Percentiles rank a stretch among this genome's conserved stretches.
Conservation (phyloP, 495 filamentous ascomycete genomes). For the Neurospora sp. region DNA sequence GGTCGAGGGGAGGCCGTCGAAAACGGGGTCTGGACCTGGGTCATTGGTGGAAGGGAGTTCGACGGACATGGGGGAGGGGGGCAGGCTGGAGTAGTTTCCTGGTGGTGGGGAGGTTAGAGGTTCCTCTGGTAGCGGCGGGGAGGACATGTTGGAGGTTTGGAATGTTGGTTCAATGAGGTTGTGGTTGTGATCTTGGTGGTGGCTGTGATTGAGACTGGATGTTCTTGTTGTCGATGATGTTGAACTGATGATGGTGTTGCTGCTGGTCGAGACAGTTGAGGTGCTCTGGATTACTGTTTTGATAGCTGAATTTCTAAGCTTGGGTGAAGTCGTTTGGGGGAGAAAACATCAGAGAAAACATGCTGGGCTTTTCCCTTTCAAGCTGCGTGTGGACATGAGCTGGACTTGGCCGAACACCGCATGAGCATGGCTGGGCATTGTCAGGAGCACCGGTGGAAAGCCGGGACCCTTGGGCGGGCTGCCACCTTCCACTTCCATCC, state of each 20-base stretch:
- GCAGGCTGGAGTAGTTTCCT: too few species aligned
- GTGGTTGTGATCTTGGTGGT: not conserved
- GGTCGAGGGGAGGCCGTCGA: too few species aligned
- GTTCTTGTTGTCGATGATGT: not conserved
- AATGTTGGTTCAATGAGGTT: not conserved
- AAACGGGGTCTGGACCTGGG: too few species aligned
- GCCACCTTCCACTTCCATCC: not conserved
- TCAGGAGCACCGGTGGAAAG: too few species aligned
- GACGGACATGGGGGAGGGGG: too few species aligned
- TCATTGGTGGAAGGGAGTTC: too few species aligned
- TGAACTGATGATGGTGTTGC: not conserved
- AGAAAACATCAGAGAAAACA: not conserved
- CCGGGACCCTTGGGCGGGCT: too few species aligned
- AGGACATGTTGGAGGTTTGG: not conserved
- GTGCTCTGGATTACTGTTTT: not conserved
- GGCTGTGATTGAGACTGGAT: not conserved
- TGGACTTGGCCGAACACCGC: too few species aligned
- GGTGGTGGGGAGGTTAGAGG: not conserved
- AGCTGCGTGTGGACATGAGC: too few species aligned
- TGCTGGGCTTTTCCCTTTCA: too few species aligned
- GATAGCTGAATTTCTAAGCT: not conserved
- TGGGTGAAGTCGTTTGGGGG: not conserved
- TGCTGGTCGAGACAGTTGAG: not conserved
- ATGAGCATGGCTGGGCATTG: too few species aligned
- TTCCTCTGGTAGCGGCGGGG: not conserved